Conservation (phyloP, 2,329 filamentous ascomycete species). For the Aspergillus brunneoviolaceus region DNA sequence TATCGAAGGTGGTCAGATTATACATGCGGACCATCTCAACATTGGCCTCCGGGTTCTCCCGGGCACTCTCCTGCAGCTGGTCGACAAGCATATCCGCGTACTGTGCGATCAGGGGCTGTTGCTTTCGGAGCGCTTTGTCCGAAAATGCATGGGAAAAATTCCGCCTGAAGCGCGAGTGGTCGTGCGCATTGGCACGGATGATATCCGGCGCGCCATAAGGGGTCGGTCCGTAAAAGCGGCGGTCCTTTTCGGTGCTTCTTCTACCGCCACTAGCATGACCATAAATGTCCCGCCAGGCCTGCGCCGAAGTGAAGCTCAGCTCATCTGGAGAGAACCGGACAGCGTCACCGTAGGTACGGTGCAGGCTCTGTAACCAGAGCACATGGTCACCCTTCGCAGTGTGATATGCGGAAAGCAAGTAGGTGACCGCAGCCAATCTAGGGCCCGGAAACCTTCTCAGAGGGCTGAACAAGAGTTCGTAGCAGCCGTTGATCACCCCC, state of each 20-base stretch:
- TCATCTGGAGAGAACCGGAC: conserved; percentile 43
- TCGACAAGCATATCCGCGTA: conserved; percentile 32
- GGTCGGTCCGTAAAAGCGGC: conserved; percentile 19
- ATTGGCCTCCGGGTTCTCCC: background rate
- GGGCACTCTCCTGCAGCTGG: conserved; percentile 10
- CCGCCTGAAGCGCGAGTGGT: conserved; percentile 34
- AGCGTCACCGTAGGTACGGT: conserved; percentile 30
- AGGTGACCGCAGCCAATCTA: conserved; percentile 6
- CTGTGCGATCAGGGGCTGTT: conserved; percentile 33
- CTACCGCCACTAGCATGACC: conserved; percentile 29
- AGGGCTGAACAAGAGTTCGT: conserved; percentile 11
- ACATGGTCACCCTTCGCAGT: conserved; percentile 5
- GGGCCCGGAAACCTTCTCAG: conserved; percentile 12
- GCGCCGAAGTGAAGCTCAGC: conserved; percentile 33
- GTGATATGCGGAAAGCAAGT: conserved; percentile 7
- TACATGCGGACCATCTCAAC: conserved; percentile 9
- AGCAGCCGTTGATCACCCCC: conserved; percentile 5
- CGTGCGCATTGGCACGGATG: conserved; percentile 25
- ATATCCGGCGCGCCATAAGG: conserved; percentile 26
- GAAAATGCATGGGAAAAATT: conserved; percentile 39
- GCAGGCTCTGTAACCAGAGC: conserved; percentile 21
- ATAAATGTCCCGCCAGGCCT: conserved; percentile 39
- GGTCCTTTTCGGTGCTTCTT: conserved; percentile 27
- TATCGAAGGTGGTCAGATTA: conserved; percentile 19
- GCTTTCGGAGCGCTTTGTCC: conserved; percentile 32